phyloP scores from a whole-genome alignment of 129 eudicot genomes.

The Helianthus tuberosus region DNA sequence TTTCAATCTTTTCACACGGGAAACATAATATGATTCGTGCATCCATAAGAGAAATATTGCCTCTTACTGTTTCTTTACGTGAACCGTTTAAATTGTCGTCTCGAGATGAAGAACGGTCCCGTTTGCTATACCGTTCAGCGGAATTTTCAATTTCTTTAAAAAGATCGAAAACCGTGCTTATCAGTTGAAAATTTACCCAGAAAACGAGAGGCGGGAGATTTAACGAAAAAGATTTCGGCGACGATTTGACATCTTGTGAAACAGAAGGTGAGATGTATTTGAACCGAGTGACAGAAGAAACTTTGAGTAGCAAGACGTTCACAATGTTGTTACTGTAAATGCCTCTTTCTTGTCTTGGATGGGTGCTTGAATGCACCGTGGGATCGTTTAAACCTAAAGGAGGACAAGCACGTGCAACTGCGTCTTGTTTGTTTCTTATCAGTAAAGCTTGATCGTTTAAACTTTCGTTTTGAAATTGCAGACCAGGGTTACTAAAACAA shows the following conservation, averaged over 20 bases:
- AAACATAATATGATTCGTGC: constrained; percentile 80
- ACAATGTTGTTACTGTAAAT: constrained; percentile 47
- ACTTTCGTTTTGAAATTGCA: constrained; percentile 19
- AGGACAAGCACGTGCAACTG: constrained; percentile 57
- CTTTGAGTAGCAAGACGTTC: constrained; percentile 59
- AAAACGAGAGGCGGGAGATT: constrained; percentile 70
- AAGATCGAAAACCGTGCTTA: constrained; percentile 43
- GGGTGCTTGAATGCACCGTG: constrained; percentile 11
- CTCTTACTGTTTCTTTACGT: constrained; percentile 43
- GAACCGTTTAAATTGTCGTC: constrained; percentile 23
- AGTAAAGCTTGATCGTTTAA: constrained; percentile 31
- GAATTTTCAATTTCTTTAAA: constrained; percentile 44
- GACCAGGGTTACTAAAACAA: constrained; percentile 40
- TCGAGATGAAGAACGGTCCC: constrained; percentile 17
- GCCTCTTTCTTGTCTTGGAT: constrained; percentile 32
- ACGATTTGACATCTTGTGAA: constrained; percentile 18
- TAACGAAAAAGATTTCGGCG: constrained; percentile 60
- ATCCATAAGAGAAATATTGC: constrained; percentile 59
- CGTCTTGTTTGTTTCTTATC: constrained; percentile 63
- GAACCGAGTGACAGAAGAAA: constrained; percentile 49
- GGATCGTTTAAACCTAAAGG: constrained; percentile 14
- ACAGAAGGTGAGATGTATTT: constrained; percentile 44
- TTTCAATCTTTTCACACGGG: constrained; percentile 53
- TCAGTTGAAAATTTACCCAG: constrained; percentile 67
- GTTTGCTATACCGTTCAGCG: constrained; percentile 16